Conservation (phyloP, 148 eudicot genomes). For the Persicaria maculosa region DNA sequence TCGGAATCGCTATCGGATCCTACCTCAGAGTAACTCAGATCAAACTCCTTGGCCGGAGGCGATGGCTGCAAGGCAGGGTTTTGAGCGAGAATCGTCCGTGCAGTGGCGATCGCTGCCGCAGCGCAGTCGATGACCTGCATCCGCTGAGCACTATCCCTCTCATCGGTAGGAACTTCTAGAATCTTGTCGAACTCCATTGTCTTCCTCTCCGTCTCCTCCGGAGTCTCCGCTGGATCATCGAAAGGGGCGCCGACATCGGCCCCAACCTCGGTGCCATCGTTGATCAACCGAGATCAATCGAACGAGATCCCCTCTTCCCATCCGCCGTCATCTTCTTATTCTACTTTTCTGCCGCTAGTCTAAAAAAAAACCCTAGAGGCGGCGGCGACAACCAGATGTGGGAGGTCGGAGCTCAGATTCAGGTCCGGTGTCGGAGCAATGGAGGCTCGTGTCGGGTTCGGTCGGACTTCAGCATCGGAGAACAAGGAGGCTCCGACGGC, state of each 20-base stretch:
- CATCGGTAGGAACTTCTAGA: constrained; percentile 57
- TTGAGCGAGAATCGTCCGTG: constrained; percentile 40
- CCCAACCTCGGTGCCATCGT: not conserved
- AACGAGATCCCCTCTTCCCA: too few species aligned
- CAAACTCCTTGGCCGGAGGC: not conserved
- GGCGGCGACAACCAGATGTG: too few species aligned
- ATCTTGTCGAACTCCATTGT: constrained; percentile 58
- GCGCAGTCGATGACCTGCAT: constrained; percentile 93
- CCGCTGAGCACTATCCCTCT: constrained; percentile 68
- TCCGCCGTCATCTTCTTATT: too few species aligned
- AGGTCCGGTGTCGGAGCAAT: too few species aligned
- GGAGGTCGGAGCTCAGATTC: too few species aligned
- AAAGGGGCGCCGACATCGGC: not conserved
- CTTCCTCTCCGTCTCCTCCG: constrained; percentile 48
- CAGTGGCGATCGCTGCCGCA: constrained; percentile 86
- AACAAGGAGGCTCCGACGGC: too few species aligned
- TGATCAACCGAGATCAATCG: too few species aligned
- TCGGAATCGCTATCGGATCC: not conserved
- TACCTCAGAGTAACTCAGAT: not conserved
- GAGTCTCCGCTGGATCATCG: constrained; percentile 16
- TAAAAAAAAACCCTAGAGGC: too few species aligned
- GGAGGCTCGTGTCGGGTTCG: too few species aligned
- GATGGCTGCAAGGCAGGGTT: constrained; percentile 18
- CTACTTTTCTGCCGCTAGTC: too few species aligned
- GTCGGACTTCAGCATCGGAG: too few species aligned